phyloP scores from a whole-genome alignment of 495 filamentous ascomycete genomes.

The Podospora sp. region DNA sequence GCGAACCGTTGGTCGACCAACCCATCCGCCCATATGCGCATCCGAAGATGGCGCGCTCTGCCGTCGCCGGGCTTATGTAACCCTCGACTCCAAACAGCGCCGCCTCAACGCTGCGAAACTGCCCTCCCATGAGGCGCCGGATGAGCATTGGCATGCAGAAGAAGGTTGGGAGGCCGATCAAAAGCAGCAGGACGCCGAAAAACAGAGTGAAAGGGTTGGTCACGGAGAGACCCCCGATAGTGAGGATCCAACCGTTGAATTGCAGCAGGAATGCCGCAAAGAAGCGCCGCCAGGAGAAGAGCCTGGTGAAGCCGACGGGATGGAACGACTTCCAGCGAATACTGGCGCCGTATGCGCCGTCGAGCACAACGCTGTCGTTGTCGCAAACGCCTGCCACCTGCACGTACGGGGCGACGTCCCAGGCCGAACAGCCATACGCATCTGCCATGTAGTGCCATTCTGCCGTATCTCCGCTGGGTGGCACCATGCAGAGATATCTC shows the following conservation, averaged over 20 bases:
- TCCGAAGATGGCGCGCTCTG: constrained; percentile 36
- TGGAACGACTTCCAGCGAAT: constrained; percentile 24
- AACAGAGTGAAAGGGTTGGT: too few relatives aligned
- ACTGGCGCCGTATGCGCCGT: constrained; percentile 26
- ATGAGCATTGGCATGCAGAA: constrained; percentile 1
- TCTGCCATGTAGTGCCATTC: constrained; percentile 15
- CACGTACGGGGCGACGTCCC: constrained; percentile 18
- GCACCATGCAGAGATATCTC: constrained; percentile 23
- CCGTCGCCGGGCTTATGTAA: constrained; percentile 19
- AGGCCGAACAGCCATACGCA: constrained; percentile 17
- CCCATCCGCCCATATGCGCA: constrained; percentile 15
- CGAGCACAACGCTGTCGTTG: constrained; percentile 26
- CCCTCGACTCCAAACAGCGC: constrained; percentile 37
- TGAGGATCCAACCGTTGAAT: neutral
- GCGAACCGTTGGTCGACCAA: constrained; percentile 17
- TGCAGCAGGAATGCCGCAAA: constrained; percentile 12
- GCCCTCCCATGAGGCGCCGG: neutral
- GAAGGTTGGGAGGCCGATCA: constrained; percentile 11
- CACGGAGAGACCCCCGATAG: neutral
- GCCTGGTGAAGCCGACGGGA: neutral
- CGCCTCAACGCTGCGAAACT: constrained; percentile 14
- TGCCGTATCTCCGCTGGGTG: neutral
- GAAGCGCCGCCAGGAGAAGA: constrained; percentile 14
- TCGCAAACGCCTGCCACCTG: constrained; percentile 26
- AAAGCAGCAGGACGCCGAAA: neutral